Evolutionary conservation across 768 basidiomycete species (phyloP).

Genomic region (Suillus subalutaceus): DNA sequence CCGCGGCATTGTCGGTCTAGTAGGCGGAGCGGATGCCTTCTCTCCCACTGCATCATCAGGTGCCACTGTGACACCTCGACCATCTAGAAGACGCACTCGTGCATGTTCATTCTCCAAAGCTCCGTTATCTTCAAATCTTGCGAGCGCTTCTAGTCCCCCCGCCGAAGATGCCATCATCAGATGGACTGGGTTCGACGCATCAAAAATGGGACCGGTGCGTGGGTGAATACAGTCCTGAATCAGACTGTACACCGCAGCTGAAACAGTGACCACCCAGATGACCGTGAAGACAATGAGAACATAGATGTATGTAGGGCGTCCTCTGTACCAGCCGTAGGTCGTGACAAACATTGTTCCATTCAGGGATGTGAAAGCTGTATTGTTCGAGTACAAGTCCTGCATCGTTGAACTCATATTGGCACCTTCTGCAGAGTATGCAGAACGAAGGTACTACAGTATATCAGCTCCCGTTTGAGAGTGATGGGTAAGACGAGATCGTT

Average conservation of each 20-base stretch:
- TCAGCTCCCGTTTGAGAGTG: not conserved
- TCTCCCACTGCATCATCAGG: not conserved
- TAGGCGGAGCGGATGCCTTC: not conserved
- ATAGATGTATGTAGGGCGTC: not conserved
- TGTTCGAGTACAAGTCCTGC: not conserved
- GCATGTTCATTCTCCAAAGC: not conserved
- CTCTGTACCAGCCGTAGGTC: not conserved
- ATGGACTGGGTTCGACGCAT: not conserved
- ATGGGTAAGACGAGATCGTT: not conserved
- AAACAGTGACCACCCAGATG: not conserved
- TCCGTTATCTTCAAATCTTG: not conserved
- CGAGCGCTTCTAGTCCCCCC: not conserved
- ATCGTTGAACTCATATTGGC: not conserved
- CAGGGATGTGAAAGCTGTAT: not conserved
- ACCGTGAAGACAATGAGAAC: not conserved
- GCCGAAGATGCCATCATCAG: not conserved
- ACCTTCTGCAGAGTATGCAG: constrained; percentile 7
- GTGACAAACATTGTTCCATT: constrained; percentile 6
- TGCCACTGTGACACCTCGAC: not conserved
- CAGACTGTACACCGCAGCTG: not conserved
- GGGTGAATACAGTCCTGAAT: not conserved
- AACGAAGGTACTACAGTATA: constrained; percentile 9
- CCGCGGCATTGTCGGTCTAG: not conserved
- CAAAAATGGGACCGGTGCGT: not conserved
- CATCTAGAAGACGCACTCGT: not conserved